phyloP scores from a whole-genome alignment of 2,329 filamentous ascomycete genomes.

The Aspergillus spinulosporus region DNA sequence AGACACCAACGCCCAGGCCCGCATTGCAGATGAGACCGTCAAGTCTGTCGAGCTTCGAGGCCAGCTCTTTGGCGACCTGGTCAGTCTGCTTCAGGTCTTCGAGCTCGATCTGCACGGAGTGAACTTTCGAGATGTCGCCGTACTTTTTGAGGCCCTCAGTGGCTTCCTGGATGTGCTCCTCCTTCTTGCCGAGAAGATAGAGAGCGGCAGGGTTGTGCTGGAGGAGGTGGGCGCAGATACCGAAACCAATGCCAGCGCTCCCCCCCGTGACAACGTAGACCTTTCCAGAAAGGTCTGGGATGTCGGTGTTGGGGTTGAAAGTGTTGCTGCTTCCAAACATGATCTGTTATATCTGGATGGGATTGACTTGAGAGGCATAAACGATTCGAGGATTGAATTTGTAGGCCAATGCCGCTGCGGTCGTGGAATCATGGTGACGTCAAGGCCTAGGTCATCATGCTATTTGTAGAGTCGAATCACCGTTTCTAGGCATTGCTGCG shows the following conservation, averaged over 20 bases:
- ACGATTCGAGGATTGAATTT: too few relatives aligned
- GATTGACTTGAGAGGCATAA: too few relatives aligned
- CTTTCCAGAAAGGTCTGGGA: slow-evolving; percentile 5
- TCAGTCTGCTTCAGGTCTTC: slow-evolving; percentile 2
- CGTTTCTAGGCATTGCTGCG: too few relatives aligned
- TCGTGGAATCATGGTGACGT: too few relatives aligned
- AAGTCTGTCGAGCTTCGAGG: background rate
- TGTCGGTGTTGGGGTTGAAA: slow-evolving; percentile 3
- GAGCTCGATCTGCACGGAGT: slow-evolving; percentile 1
- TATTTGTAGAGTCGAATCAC: too few relatives aligned
- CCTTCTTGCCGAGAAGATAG: background rate
- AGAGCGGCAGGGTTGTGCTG: background rate
- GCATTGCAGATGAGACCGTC: slow-evolving; percentile 6
- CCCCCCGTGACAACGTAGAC: slow-evolving; percentile 3
- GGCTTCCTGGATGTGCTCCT: slow-evolving; percentile 1
- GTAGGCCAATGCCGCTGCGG: too few relatives aligned
- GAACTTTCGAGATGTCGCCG: background rate
- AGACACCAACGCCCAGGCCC: background rate
- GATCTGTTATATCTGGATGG: background rate
- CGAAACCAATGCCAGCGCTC: background rate
- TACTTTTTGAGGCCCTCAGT: background rate
- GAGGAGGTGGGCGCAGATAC: slow-evolving; percentile 3
- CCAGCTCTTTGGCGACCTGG: background rate
- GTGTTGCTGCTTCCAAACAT: slow-evolving; percentile 7
- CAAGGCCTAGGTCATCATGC: too few relatives aligned